Evolutionary conservation across 352 stramenopile genomes (phyloP), one percentile per base, ranked within the genome.

Genomic region (Plasmopara halstedii): DNA sequence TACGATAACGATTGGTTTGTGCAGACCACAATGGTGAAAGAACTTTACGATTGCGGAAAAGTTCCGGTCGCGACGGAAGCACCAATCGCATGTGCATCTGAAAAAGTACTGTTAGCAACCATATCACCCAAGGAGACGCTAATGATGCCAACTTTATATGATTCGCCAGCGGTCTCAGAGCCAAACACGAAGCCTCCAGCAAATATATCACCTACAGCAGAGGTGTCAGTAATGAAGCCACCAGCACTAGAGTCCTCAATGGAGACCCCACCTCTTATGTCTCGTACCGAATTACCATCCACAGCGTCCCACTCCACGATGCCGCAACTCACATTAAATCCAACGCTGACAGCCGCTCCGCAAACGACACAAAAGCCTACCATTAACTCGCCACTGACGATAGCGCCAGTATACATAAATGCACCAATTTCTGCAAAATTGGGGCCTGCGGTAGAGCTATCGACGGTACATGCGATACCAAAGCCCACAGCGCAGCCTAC

Each of bases 1-100:
- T 64, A 64, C 21, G 46, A 60, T 20, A 20, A 52, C 44, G 62
- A 46, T 34, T 66, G 57, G 57, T 66, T 66, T 33, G 21, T 33
- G 19, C 42, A 62, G 44, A 57, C 45, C 15, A 52, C 46, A 7
- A 19, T 14, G 17, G 23, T 66, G 37, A 54, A 42, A 13, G 42
- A 62, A 34, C 42, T 66, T 3, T 62, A 66, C 26, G 37, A 66
- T 37, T 66, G 57, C 13, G 52, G 46, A 21, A 41, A 53, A 22
- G 17, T 46, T 13, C 39, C 43, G 20, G 31, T 11, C 18, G 44
- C 45, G n/a, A 8, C 29, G 11, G 14, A 6, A 6, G n/a, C 14
- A 14, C 29, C 29, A 11, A 11, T 17, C 29, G 11, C 29, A 5
- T 14, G 3, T 5, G 11, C 29, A 11, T 15, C 29, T 6, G 14